Evolutionary conservation across 768 basidiomycete genomes (phyloP).

Genomic region (Termitomyces eurrhizus): DNA sequence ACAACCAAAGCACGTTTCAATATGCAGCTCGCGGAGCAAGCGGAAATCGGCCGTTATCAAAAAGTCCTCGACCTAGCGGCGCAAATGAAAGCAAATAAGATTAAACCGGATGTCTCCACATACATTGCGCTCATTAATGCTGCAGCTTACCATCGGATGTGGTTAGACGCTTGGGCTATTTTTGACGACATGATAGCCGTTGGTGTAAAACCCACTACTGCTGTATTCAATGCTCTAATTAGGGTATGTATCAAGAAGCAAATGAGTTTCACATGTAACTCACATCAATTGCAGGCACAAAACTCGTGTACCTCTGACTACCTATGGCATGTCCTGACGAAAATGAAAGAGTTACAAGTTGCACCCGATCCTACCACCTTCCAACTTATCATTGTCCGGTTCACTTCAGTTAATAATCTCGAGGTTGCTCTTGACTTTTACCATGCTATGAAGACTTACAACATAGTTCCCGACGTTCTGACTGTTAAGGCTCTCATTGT

Average conservation of each 20-base stretch:
- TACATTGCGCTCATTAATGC: conserved; percentile 58
- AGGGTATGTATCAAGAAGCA: conserved; percentile 35
- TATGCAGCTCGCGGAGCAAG: conserved; percentile 32
- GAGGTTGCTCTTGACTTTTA: conserved; percentile 65
- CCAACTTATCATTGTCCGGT: conserved; percentile 46
- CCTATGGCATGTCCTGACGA: conserved; percentile 47
- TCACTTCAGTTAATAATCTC: conserved; percentile 43
- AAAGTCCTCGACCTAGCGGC: conserved; percentile 42
- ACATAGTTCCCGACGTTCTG: conserved; percentile 45
- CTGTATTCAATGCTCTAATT: conserved; percentile 58
- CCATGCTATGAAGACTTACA: conserved; percentile 50
- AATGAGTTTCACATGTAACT: neutral
- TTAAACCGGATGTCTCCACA: conserved; percentile 49
- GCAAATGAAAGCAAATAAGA: conserved; percentile 53
- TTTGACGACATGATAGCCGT: conserved; percentile 62
- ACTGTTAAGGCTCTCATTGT: conserved; percentile 50
- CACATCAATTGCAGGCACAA: conserved; percentile 37
- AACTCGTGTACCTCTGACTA: conserved; percentile 33
- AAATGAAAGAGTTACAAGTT: conserved; percentile 49
- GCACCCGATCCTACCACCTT: conserved; percentile 52
- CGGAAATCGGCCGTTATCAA: conserved; percentile 30
- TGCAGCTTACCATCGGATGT: conserved; percentile 37
- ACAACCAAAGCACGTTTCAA: conserved; percentile 26
- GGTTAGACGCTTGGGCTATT: conserved; percentile 58
- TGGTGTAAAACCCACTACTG: conserved; percentile 43